Evolutionary conservation across 192 early-diverging fungal species (phyloP), one percentile per base, ranked within the genome.

Genomic region (Chytriomyces confervae): DNA sequence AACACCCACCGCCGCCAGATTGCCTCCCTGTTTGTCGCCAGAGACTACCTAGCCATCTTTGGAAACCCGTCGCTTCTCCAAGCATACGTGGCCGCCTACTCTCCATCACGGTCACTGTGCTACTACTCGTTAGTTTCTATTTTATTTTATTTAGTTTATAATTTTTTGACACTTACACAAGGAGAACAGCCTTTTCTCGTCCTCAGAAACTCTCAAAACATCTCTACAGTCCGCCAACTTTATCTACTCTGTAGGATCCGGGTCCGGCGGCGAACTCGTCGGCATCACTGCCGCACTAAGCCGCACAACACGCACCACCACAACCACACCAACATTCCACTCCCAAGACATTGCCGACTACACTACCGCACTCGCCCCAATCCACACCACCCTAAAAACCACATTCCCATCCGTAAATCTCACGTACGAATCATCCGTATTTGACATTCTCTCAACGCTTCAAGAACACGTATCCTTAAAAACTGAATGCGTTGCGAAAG

Each of bases 51-150:
- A 62, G 89, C 86, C 1, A 94, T 98, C 36, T 98, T 98, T 79
- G 89, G 88, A 10, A 86, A 92, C 53, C 86, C 91, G 6, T 75
- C 65, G 27, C 92, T 94, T 57, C 79, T 96, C 7, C 87, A 92
- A 6, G 91, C 94, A 0, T 98, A 98, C 75, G 89, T 92, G n/a
- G 92, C 95, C 7, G 90, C 92, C 49, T 98, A 98, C 83, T 89
- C 92, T 36, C 92, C 95, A 1, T 90, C 91, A 6, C 90, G 96
- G 20, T 90, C 95, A 3, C 77, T 98, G 20, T 95, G 94, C 77
- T 98, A 96, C 80, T 45, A 74, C 72, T 18, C 10, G 53, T 48
- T 91, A 88, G 62, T 85, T 92, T 64, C 77, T 96, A 47, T 94
- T 96, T 74, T 36, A 65, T 78, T 60, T 73, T 77, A 36, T 74